Evolutionary conservation across 768 basidiomycete genomes (phyloP).

Genomic region (Boletus coccyginus): DNA sequence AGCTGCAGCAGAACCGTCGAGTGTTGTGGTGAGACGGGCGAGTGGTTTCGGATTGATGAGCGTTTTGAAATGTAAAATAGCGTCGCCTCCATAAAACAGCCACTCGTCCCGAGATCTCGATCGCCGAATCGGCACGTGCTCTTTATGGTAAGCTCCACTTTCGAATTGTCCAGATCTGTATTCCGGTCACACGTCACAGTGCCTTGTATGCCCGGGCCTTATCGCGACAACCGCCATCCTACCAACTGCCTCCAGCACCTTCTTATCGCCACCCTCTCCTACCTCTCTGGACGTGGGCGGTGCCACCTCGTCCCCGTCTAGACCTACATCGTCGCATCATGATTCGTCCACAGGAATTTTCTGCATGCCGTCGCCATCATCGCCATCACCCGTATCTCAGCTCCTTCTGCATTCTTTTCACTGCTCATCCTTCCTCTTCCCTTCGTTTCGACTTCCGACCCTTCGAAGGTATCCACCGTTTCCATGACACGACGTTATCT

Average conservation of each 20-base stretch:
- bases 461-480: not conserved
- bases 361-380: not conserved
- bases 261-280: not conserved
- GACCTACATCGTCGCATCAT: not conserved
- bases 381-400: too few relatives aligned
- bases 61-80: slow-evolving; percentile 12
- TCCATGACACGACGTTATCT: not conserved
- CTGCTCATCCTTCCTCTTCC: not conserved
- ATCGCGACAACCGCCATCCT: slow-evolving; percentile 4
- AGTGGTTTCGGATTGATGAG: not conserved
- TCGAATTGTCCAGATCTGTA: slow-evolving; percentile 18
- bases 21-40: not conserved
- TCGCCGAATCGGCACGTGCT: slow-evolving; percentile 17
- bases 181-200: slow-evolving; percentile 19
- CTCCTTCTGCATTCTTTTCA: not conserved
- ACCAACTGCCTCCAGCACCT: not conserved
- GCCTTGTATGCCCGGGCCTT: slow-evolving; percentile 10
- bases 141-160: slow-evolving; percentile 18
- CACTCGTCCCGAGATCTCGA: slow-evolving; percentile 19
- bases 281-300: not conserved
- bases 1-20: not conserved
- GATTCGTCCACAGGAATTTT: not conserved
- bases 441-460: not conserved
- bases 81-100: slow-evolving; percentile 1
- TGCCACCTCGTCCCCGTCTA: not conserved